A percentile compares a stretch with the other conserved stretches of the same genome.
Evolutionary conservation across 2,329 filamentous ascomycete genomes (phyloP).

Genomic region (Falciphora oryzae): DNA sequence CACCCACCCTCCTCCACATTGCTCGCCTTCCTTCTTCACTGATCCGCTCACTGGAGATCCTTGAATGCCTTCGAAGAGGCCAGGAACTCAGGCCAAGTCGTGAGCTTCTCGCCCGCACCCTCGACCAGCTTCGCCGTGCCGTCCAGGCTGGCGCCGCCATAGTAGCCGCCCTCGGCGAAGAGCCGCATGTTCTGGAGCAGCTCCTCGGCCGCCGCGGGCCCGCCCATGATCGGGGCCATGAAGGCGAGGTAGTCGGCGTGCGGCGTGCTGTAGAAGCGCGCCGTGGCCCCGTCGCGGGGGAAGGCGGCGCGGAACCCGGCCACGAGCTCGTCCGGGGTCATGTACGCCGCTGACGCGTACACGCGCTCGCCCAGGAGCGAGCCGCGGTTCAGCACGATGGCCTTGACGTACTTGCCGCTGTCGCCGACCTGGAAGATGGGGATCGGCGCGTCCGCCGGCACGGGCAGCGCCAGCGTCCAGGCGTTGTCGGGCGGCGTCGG

Average conservation of each 20-base stretch:
- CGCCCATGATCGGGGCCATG: conserved; percentile 31
- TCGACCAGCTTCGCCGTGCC: conserved; percentile 30
- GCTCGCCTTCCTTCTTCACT: too few relatives aligned
- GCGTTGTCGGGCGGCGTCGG: conserved; percentile 24
- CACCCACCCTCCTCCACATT: too few relatives aligned
- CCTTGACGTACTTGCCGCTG: conserved; percentile 34
- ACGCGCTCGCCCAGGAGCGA: conserved; percentile 36
- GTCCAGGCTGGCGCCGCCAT: conserved; percentile 36
- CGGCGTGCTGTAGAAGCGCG: conserved; percentile 7
- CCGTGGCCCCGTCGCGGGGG: conserved; percentile 33
- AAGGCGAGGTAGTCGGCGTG: conserved; percentile 5
- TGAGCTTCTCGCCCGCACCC: conserved; percentile 26
- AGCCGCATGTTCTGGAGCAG: conserved; percentile 48
- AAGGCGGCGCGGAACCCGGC: conserved; percentile 31
- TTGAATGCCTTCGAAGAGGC: neutral
- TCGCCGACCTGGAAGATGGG: conserved; percentile 30
- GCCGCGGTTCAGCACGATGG: conserved; percentile 28
- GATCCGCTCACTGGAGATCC: conserved; percentile 2
- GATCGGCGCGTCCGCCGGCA: conserved; percentile 25
- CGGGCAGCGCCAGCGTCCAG: conserved; percentile 28
- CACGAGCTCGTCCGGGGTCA: conserved; percentile 33
- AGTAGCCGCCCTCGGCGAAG: conserved; percentile 47
- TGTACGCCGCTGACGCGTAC: conserved; percentile 35
- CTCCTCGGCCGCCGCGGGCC: conserved; percentile 36
- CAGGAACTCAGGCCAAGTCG: conserved; percentile 33